phyloP scores from a whole-genome alignment of 2,329 filamentous ascomycete species.

The Colletotrichum cereale region DNA sequence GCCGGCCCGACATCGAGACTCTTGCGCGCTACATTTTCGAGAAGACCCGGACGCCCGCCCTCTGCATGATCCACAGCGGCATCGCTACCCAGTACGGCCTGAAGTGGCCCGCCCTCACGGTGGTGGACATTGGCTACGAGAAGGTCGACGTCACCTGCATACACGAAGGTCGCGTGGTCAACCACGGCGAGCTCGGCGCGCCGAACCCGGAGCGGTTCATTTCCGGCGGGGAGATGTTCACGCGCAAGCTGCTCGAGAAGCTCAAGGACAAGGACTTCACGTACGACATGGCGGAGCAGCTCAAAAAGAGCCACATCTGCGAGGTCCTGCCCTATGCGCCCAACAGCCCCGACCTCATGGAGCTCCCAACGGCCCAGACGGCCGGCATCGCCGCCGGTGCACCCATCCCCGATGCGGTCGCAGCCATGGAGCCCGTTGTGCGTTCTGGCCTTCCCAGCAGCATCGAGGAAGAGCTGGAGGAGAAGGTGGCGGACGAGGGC shows the following conservation, averaged over 20 bases:
- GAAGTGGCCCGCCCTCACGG: slow-evolving; percentile 79
- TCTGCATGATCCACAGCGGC: slow-evolving; percentile 91
- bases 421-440: slow-evolving; percentile 50
- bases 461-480: slow-evolving; percentile 51
- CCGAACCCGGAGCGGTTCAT: slow-evolving; percentile 62
- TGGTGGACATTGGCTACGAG: slow-evolving; percentile 91
- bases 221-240: slow-evolving; percentile 91
- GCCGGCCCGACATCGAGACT: slow-evolving; percentile 85
- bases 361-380: slow-evolving; percentile 56
- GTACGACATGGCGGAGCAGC: slow-evolving; percentile 76
- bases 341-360: slow-evolving; percentile 59
- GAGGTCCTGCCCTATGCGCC: slow-evolving; percentile 72
- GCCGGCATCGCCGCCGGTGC: slow-evolving; percentile 43
- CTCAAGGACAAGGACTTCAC: slow-evolving; percentile 71
- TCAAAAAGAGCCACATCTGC: slow-evolving; percentile 76
- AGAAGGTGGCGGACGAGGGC: slow-evolving; percentile 66
- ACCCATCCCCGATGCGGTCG: slow-evolving; percentile 51
- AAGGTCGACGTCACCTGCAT: slow-evolving; percentile 96
- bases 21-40: slow-evolving; percentile 97
- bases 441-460: slow-evolving; percentile 39
- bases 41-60: slow-evolving; percentile 93
- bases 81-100: slow-evolving; percentile 89
- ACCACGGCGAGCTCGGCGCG: slow-evolving; percentile 72
- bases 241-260: slow-evolving; percentile 76
- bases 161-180: slow-evolving; percentile 82